Conservation (phyloP, 345 rosid species). For the Gossypium rotundifolium region DNA sequence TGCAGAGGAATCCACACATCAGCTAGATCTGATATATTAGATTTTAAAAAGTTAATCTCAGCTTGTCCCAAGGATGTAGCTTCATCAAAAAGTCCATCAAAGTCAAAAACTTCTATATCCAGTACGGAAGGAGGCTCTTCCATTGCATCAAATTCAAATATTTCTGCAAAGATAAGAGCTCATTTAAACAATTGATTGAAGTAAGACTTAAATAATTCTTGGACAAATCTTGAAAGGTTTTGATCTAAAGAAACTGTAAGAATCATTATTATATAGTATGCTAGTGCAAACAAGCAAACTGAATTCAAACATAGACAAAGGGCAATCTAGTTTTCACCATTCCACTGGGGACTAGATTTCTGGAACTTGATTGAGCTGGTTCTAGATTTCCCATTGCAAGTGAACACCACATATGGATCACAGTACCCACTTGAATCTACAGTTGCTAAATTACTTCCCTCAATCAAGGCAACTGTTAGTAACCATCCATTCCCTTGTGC, state of each 20-base stretch:
- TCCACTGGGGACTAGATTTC: constrained; percentile 83
- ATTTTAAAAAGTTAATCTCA: constrained; percentile 77
- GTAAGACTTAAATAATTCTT: constrained; percentile 6
- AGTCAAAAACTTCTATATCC: constrained; percentile 83
- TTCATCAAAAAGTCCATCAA: constrained; percentile 90
- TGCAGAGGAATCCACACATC: constrained; percentile 86
- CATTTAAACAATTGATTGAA: constrained; percentile 9
- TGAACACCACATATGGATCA: constrained; percentile 89
- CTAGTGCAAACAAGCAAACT: not conserved
- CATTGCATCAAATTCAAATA: constrained; percentile 97
- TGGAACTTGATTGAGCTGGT: constrained; percentile 97
- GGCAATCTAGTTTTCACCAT: constrained; percentile 46
- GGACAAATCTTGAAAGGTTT: constrained; percentile 5
- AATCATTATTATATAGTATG: not conserved
- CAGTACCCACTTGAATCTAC: constrained; percentile 89
- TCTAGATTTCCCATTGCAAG: constrained; percentile 83
- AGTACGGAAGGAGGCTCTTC: constrained; percentile 93
- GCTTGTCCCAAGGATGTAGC: constrained; percentile 81
- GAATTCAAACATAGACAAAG: constrained; percentile 14
- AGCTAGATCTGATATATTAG: constrained; percentile 77
- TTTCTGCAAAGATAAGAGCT: constrained; percentile 52
- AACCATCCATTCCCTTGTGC: constrained; percentile 99
- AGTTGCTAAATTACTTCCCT: constrained; percentile 79
- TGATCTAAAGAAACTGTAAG: constrained; percentile 4
- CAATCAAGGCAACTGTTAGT: constrained; percentile 85